Base-by-base conservation (phyloP, 176 grass and related monocot species). In the Avena eriantha region DNA sequence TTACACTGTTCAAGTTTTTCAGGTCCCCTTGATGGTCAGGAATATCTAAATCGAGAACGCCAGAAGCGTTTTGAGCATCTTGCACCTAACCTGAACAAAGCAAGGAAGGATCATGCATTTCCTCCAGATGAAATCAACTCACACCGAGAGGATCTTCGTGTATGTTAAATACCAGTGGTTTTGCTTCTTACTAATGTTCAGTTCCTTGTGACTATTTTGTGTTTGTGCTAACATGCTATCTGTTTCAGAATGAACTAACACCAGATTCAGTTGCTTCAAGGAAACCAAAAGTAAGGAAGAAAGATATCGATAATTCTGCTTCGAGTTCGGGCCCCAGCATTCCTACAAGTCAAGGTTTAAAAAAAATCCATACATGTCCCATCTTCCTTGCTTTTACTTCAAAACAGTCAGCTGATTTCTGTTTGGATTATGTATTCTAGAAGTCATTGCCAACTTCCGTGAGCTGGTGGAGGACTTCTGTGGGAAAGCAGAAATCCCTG, bases 401-500 rank as follows among this genome's bases (percentile, higher is more conserved):
- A n/a, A 60, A 73, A 73, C 58, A 57, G 51, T 57, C 13, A 76
- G 54, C 55, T 80, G 39, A 88, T 73, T 80, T 47, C 29, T 8
- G 50, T 88, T 66, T 83, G 34, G 33, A 69, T 88, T 85, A 84
- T 77, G 75, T 77, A 80, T 76, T 92, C 59, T 84, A 99, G 97
- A 90, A 88, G 61, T 89, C 24, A 90, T 94, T 54, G 49, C 29
- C 81, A 92, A 80, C 65, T 99, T 99, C 65, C 89, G 92, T 83
- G 97, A 99, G 87, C 86, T 88, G 76, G 92, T 90, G 71, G 97
- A 99, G 60, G 94, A 93, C 49, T 99, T 99, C 83, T 99, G 94
- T 85, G 86, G 92, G 68, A 94, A 80, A 91, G 90, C 83, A 82
- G 96, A 98, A 88, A 78, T 73, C 84, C 86, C 78, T 81, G 90